Percentiles rank a stretch among this genome's conserved stretches.
These are phyloP conservation scores for Lachancea kluyveri DNA, from an alignment of 805 yeast species.

Conservation along the genomic window DNA sequence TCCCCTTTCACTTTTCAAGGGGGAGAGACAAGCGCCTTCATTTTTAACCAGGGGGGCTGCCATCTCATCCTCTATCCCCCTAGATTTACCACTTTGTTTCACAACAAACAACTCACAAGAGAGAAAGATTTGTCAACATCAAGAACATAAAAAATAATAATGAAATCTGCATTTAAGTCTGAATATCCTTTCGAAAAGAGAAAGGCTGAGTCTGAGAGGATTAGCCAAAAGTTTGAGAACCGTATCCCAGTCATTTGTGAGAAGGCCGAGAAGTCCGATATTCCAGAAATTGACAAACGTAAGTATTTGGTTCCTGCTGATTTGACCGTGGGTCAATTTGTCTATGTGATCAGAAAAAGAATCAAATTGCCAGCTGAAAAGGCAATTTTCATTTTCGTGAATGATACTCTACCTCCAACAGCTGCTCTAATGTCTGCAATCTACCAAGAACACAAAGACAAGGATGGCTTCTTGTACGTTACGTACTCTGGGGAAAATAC, in stretches of 20 bases:
- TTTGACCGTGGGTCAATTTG: constrained; percentile 95
- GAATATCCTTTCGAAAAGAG: constrained; percentile 95
- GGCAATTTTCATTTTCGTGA: constrained; percentile 95
- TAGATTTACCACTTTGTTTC: no score
- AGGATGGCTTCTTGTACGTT: constrained; percentile 94
- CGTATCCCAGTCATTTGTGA: constrained; percentile 96
- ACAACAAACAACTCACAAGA: no score
- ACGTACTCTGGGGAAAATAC: constrained; percentile 97
- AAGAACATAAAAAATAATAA: constrained; percentile 4
- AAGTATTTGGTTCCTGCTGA: constrained; percentile 95
- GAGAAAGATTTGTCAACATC: no score
- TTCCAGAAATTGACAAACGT: constrained; percentile 94
- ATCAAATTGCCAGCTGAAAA: constrained; percentile 93
- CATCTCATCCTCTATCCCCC: no score
- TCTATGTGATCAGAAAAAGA: constrained; percentile 93
- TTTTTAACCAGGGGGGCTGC: no score
- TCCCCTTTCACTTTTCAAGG: no score
- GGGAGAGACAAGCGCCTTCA: no score
- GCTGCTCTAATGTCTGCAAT: constrained; percentile 94
- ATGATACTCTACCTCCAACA: constrained; percentile 95
- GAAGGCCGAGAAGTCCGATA: constrained; percentile 92
- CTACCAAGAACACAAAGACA: constrained; percentile 95
- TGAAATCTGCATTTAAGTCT: constrained; percentile 33
- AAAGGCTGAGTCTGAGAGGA: constrained; percentile 89
- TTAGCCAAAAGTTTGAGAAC: constrained; percentile 80